A percentile compares a stretch with the other conserved stretches of the same genome.
Conservation (phyloP, 306 rosid species). For the Trifolium subterraneum region DNA sequence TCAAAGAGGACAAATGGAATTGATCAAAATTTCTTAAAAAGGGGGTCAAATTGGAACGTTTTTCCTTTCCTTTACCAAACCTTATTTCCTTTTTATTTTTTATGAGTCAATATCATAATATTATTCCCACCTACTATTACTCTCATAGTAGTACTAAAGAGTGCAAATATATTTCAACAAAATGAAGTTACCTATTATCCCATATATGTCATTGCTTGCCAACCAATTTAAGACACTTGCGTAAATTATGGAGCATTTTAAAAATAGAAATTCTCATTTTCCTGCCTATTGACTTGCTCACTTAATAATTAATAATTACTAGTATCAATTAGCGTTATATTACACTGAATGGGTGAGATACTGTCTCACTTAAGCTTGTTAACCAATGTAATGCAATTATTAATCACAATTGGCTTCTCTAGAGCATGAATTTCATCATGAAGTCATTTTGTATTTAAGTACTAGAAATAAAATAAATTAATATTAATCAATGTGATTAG, state of each 20-base stretch:
- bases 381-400: conserved; percentile 8
- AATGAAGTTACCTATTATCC: conserved; percentile 27
- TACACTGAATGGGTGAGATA: conserved; percentile 29
- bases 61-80: conserved; percentile 46
- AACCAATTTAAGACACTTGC: conserved; percentile 44
- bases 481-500: not conserved
- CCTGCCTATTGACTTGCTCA: conserved; percentile 32
- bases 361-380: conserved; percentile 14
- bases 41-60: conserved; percentile 44
- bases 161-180: conserved; percentile 37
- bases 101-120: conserved; percentile 55
- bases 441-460: not conserved
- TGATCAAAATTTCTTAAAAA: conserved; percentile 70
- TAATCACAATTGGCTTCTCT: conserved; percentile 21
- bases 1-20: conserved; percentile 74
- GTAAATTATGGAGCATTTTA: conserved; percentile 48
- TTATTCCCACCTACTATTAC: conserved; percentile 53
- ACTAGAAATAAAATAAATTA: not conserved
- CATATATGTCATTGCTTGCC: conserved; percentile 52
- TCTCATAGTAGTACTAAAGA: conserved; percentile 24
- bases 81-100: conserved; percentile 36
- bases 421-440: conserved; percentile 24
- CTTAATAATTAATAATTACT: conserved; percentile 19
- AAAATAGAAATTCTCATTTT: conserved; percentile 35
- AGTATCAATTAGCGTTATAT: conserved; percentile 26